phyloP scores from a whole-genome alignment of 1,284 basidiomycete genomes.

The Heliocybe sulcata region DNA sequence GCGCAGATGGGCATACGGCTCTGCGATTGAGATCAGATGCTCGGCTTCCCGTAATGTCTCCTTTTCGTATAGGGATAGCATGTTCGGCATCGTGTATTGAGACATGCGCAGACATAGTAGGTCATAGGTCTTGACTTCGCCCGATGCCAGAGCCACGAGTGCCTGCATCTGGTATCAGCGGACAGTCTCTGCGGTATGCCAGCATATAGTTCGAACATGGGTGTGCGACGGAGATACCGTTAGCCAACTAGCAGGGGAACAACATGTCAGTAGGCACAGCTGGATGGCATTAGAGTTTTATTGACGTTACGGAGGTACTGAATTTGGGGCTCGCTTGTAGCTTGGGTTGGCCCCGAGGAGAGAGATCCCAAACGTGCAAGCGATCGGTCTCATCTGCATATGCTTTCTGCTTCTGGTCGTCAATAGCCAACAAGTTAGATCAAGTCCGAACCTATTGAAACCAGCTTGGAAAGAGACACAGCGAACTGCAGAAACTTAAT shows the following conservation, averaged over 20 bases:
- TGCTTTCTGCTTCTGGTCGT: background rate
- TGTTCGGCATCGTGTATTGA: slow-evolving; percentile 59
- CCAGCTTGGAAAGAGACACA: slow-evolving; percentile 44
- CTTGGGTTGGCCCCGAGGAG: slow-evolving; percentile 44
- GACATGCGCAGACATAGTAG: slow-evolving; percentile 58
- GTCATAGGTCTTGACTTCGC: slow-evolving; percentile 65
- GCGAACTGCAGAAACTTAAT: slow-evolving; percentile 64
- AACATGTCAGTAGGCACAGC: slow-evolving; percentile 1
- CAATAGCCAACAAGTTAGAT: background rate
- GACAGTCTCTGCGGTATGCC: background rate
- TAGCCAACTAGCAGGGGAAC: slow-evolving; percentile 35
- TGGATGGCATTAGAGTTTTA: slow-evolving; percentile 17
- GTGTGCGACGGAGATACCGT: slow-evolving; percentile 68
- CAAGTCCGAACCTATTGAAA: slow-evolving; percentile 50
- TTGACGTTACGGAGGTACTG: slow-evolving; percentile 35
- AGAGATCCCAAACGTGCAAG: slow-evolving; percentile 66
- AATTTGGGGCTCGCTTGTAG: slow-evolving; percentile 45
- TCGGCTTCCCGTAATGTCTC: slow-evolving; percentile 46
- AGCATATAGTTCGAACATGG: slow-evolving; percentile 54
- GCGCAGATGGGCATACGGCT: slow-evolving; percentile 6
- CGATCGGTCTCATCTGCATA: slow-evolving; percentile 55
- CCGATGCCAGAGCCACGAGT: slow-evolving; percentile 51
- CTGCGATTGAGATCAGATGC: background rate
- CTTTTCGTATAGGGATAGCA: slow-evolving; percentile 71
- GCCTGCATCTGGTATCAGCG: slow-evolving; percentile 28